These are phyloP conservation scores for Calonectria hawksworthii DNA, from an alignment of 2,329 filamentous ascomycete genomes.

Conservation along the genomic window DNA sequence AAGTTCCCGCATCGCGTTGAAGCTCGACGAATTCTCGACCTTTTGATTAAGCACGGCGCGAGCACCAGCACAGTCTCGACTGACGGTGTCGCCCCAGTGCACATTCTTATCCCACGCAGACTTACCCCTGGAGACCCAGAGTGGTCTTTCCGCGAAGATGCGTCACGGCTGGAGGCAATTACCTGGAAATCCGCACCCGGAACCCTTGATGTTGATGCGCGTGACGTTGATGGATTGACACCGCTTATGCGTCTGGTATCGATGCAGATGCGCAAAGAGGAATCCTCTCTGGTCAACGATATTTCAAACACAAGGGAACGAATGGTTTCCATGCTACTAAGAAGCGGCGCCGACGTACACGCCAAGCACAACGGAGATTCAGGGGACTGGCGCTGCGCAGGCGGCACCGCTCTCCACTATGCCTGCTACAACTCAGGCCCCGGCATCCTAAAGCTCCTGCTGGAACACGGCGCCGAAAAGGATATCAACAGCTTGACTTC, in stretches of 20 bases:
- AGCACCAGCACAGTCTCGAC: neutral
- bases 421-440: slow-evolving; percentile 11
- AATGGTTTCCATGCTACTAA: slow-evolving; percentile 5
- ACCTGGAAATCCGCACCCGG: neutral
- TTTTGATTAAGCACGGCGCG: slow-evolving; percentile 9
- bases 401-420: slow-evolving; percentile 12
- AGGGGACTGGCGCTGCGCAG: neutral
- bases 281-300: neutral
- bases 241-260: slow-evolving; percentile 3
- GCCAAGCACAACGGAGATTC: neutral
- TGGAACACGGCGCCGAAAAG: neutral
- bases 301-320: neutral
- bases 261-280: neutral
- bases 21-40: neutral
- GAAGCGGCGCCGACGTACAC: slow-evolving; percentile 1
- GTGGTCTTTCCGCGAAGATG: neutral
- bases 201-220: neutral
- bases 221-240: slow-evolving; percentile 9
- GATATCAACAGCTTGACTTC: slow-evolving; percentile 4
- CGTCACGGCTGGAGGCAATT: neutral
- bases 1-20: slow-evolving; percentile 1
- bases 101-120: slow-evolving; percentile 1
- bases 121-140: slow-evolving; percentile 5
- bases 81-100: neutral
- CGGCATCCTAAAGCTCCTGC: neutral